Evolutionary conservation across 768 basidiomycete species (phyloP), one percentile per base, ranked within the genome.

Genomic region (Boletus pseudo-olivaceus): DNA sequence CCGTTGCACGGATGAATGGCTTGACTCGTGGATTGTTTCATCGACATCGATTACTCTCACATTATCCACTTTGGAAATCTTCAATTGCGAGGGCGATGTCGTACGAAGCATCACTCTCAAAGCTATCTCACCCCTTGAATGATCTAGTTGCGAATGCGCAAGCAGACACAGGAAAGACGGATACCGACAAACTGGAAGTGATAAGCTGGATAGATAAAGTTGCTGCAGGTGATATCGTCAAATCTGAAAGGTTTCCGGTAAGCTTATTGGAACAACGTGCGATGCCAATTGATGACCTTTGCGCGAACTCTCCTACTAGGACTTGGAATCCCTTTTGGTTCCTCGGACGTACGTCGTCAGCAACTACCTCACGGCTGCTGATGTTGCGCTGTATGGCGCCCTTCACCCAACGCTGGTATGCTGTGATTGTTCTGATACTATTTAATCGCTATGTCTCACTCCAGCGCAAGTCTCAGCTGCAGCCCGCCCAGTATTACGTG

Each of bases 351-450:
- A 92, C 72, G 71, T 94, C 63, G 88, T 93, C 62, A 82, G 82
- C 67, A 90, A 91, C 72, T 82, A 88, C 62, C 76, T 93, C 51
- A 92, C 93, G 19, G 88, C 85, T 4, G 96, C 95, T 42, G 97
- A 99, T 70, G 82, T 93, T 51, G 90, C 90, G 10, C 72, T 98
- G 46, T 98, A 95, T 69, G 93, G 88, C 26, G 82, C 86, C n/a
- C 78, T 98, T 30, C 88, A 95, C 69, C 85, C 93, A 7, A 75
- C 79, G 46, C 67, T 95, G 57, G 96, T 97, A 67, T 56, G 90
- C 55, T 40, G 7, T 35, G 26, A 27, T 48, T 9, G 17, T 27
- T 46, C 27, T 7, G 35, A 44, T 39, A 14, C 32, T 8, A 7
- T 40, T 20, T 14, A 26, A 41, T 34, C 2, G 33, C 29, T n/a